phyloP scores from a whole-genome alignment of 1,284 basidiomycete species.

The Ganoderma leucocontextum region DNA sequence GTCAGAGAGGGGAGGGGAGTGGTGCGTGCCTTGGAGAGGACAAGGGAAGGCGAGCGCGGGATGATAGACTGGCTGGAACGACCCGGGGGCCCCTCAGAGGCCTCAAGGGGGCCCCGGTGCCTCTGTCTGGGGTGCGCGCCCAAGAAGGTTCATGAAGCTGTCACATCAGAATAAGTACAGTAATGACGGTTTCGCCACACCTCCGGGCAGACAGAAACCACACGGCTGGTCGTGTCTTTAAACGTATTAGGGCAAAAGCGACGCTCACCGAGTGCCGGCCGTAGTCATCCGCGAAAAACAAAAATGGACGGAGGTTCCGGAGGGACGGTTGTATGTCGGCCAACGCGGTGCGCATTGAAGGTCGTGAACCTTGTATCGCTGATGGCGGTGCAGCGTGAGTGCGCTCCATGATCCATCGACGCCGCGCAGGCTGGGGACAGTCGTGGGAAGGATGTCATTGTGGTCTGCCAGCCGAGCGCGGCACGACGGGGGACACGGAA shows the following conservation, averaged over 20 bases:
- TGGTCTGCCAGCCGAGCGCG: slow-evolving; percentile 4
- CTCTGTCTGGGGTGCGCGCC: slow-evolving; percentile 14
- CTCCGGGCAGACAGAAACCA: not conserved
- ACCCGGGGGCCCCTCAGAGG: not conserved
- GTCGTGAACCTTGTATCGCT: slow-evolving; percentile 18
- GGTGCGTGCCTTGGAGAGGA: slow-evolving; percentile 1
- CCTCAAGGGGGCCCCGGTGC: not conserved
- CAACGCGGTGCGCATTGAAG: not conserved
- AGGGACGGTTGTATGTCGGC: not conserved
- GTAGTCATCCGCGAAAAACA: not conserved
- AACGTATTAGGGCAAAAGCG: not conserved
- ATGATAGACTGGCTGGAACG: slow-evolving; percentile 1
- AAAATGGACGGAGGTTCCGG: not conserved
- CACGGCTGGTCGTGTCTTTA: not conserved
- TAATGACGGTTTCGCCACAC: not conserved
- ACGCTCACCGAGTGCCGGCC: slow-evolving; percentile 2
- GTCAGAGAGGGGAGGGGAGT: not conserved
- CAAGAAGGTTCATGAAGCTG: slow-evolving; percentile 11
- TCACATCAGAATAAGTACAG: not conserved
- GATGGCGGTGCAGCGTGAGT: slow-evolving; percentile 23
- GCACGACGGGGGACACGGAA: not conserved
- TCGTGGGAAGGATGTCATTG: slow-evolving; percentile 16
- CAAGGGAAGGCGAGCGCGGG: not conserved
- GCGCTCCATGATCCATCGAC: slow-evolving; percentile 11
- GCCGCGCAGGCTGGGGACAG: slow-evolving; percentile 3